A percentile compares a stretch with the other conserved stretches of the same genome.
Evolutionary conservation across 2,329 filamentous ascomycete species (phyloP).

Genomic region (Nemania diffusa): DNA sequence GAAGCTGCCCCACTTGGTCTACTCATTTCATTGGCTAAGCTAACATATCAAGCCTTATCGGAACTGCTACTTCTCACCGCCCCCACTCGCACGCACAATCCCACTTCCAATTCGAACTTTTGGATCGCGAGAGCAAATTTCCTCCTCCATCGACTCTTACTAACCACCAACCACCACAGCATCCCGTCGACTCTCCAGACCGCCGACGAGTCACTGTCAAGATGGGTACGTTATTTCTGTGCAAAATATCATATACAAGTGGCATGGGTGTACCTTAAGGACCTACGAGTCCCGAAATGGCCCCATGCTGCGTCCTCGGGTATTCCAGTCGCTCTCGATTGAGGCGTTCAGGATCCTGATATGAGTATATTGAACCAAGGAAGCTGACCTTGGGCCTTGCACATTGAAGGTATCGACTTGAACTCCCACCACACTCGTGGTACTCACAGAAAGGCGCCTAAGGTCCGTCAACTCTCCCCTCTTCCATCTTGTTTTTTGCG

Average conservation of each 20-base stretch:
- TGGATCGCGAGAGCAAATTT: constrained; percentile 31
- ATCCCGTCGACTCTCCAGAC: constrained; percentile 54
- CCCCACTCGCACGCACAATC: constrained; percentile 50
- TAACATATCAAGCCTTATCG: background rate
- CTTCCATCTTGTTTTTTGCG: background rate
- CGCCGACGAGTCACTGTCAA: constrained; percentile 58
- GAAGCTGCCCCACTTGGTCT: background rate
- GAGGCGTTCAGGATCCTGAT: constrained; percentile 40
- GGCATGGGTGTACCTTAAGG: constrained; percentile 33
- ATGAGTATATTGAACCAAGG: constrained; percentile 72
- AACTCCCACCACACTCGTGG: constrained; percentile 74
- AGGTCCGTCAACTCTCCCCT: constrained; percentile 52
- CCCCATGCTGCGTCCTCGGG: constrained; percentile 38
- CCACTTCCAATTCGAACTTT: constrained; percentile 34
- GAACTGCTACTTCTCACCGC: constrained; percentile 60
- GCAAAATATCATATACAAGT: constrained; percentile 47
- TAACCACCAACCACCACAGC: constrained; percentile 53
- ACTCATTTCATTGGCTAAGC: background rate
- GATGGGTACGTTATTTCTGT: constrained; percentile 69
- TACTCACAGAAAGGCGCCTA: constrained; percentile 91
- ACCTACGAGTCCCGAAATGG: constrained; percentile 8
- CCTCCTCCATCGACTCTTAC: constrained; percentile 39
- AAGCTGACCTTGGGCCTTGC: constrained; percentile 68
- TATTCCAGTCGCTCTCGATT: constrained; percentile 21
- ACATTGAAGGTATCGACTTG: constrained; percentile 73